Percentiles rank a stretch among this genome's conserved stretches.
These are phyloP conservation scores for Xylaria hypoxylon DNA, from an alignment of 2,329 filamentous ascomycete genomes.

Conservation along the genomic window DNA sequence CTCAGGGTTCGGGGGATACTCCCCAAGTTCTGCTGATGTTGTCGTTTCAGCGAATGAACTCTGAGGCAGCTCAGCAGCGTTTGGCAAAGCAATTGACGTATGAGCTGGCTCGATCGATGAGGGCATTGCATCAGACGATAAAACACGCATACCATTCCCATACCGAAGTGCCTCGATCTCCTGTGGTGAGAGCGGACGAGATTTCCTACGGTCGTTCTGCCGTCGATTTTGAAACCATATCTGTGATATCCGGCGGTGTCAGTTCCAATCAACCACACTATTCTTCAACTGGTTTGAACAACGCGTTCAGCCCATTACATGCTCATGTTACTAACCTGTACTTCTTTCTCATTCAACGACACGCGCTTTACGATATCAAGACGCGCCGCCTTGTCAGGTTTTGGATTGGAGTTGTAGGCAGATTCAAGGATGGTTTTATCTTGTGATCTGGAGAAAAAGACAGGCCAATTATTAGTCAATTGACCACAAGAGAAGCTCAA, in stretches of 20 bases:
- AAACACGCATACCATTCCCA: conserved; percentile 62
- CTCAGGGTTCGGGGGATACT: conserved; percentile 38
- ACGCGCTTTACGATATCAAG: conserved; percentile 86
- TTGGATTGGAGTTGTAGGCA: conserved; percentile 85
- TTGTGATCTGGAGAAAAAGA: conserved; percentile 70
- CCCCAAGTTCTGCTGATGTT: conserved; percentile 38
- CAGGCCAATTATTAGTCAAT: conserved; percentile 30
- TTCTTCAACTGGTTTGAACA: conserved; percentile 7
- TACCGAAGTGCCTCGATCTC: conserved; percentile 75
- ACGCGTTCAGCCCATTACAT: conserved; percentile 12
- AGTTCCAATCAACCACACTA: conserved; percentile 33
- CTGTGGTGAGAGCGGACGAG: conserved; percentile 81
- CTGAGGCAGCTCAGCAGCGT: conserved; percentile 35
- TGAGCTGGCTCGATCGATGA: conserved; percentile 51
- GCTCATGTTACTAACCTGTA: conserved; percentile 75
- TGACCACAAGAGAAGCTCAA: conserved; percentile 15
- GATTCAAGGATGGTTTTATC: conserved; percentile 90
- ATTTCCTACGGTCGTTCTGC: conserved; percentile 91
- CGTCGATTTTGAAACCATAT: conserved; percentile 98
- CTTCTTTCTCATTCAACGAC: conserved; percentile 92
- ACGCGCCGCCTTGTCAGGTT: conserved; percentile 91
- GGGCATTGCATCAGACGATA: conserved; percentile 59
- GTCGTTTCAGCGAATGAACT: conserved; percentile 37
- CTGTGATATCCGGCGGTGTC: conserved; percentile 59
- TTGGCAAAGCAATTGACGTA: conserved; percentile 39